phyloP scores from a whole-genome alignment of 208 protist genomes.

The Wallacemonas sp. region DNA sequence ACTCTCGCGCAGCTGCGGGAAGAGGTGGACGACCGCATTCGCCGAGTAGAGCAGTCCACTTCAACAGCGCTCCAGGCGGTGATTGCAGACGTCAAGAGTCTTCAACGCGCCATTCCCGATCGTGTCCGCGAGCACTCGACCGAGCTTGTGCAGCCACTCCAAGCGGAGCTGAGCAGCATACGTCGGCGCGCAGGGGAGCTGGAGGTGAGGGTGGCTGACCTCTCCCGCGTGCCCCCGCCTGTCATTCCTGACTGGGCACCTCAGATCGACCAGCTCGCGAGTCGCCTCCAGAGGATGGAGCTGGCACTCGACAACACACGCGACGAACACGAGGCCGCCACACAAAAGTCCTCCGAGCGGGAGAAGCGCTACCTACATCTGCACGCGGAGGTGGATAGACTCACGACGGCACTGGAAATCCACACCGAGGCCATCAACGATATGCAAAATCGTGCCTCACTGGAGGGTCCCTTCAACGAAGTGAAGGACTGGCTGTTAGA shows the following conservation, averaged over 20 bases:
- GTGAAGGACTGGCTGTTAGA: slow-evolving; percentile 86
- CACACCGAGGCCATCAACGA: slow-evolving; percentile 41
- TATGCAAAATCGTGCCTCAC: slow-evolving; percentile 36
- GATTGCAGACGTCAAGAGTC: background rate
- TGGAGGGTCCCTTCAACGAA: slow-evolving; percentile 69
- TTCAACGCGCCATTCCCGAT: background rate
- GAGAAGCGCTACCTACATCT: slow-evolving; percentile 8
- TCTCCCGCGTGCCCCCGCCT: background rate
- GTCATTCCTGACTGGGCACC: background rate
- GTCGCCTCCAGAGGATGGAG: background rate
- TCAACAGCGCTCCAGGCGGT: background rate
- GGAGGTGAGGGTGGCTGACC: background rate
- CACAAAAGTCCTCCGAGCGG: background rate
- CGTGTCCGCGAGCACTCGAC: background rate
- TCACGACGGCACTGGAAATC: slow-evolving; percentile 19
- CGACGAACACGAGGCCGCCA: background rate
- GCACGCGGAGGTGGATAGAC: background rate
- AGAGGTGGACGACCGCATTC: background rate
- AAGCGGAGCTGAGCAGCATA: background rate
- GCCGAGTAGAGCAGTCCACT: background rate
- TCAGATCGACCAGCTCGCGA: background rate
- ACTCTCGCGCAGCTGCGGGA: background rate
- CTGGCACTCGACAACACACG: background rate
- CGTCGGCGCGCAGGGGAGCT: background rate
- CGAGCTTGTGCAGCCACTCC: background rate